A percentile compares a stretch with the other conserved stretches of the same genome.
These are phyloP conservation scores for Tuber umbilicatum DNA, from an alignment of 495 filamentous ascomycete species.

Conservation along the genomic window DNA sequence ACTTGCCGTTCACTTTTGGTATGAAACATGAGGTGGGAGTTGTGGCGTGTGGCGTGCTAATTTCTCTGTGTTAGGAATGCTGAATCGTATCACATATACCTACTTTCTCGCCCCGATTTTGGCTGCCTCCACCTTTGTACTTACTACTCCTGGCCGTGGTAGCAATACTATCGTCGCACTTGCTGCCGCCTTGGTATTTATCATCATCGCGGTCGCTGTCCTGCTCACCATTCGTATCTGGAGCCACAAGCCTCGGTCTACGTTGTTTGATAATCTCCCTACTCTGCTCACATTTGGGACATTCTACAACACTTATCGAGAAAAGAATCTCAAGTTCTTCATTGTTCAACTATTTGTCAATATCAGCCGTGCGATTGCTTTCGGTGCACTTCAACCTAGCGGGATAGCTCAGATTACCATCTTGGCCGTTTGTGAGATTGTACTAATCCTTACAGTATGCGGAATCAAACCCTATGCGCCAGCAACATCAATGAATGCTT, in stretches of 20 bases:
- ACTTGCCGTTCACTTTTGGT: conserved; percentile 84
- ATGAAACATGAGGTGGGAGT: conserved; percentile 45
- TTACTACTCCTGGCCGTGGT: conserved; percentile 65
- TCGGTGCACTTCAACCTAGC: conserved; percentile 86
- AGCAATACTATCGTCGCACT: conserved; percentile 62
- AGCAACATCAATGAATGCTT: conserved; percentile 95
- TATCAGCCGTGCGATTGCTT: conserved; percentile 75
- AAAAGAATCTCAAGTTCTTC: conserved; percentile 76
- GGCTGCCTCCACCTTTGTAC: conserved; percentile 78
- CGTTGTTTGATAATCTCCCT: conserved; percentile 85
- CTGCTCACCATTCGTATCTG: conserved; percentile 76
- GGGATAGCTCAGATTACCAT: conserved; percentile 88
- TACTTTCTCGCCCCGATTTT: conserved; percentile 84
- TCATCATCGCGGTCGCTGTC: conserved; percentile 63
- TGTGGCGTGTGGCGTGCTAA: conserved; percentile 11
- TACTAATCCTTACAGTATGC: conserved; percentile 77
- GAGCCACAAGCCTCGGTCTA: conserved; percentile 69
- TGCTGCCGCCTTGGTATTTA: conserved; percentile 64
- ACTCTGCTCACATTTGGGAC: conserved; percentile 87
- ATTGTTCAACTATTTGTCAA: conserved; percentile 77
- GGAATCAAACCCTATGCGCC: conserved; percentile 85
- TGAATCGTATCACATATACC: conserved; percentile 83
- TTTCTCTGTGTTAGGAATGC: conserved; percentile 20
- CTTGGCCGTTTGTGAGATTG: conserved; percentile 87
- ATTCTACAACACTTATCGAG: conserved; percentile 94